Percentiles rank a stretch among this genome's conserved stretches.
phyloP scores from a whole-genome alignment of 768 basidiomycete genomes.

The Lactifluus pinguis region DNA sequence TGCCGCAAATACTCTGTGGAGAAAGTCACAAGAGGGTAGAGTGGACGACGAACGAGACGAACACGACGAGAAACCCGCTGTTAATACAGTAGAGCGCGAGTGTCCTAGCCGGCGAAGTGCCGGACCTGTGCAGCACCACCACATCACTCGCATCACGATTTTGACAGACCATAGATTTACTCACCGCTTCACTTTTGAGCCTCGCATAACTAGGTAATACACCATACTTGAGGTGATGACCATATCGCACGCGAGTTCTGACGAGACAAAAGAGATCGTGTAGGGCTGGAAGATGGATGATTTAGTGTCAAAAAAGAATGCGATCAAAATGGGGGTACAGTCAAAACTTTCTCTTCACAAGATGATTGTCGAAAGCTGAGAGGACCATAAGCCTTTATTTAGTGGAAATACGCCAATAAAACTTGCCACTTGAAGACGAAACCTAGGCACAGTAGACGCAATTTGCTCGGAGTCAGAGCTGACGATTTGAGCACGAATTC shows the following conservation, averaged over 20 bases:
- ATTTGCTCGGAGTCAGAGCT: neutral
- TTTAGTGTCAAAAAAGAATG: neutral
- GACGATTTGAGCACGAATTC: neutral
- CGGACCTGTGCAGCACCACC: neutral
- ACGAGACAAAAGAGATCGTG: neutral
- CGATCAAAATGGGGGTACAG: neutral
- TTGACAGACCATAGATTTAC: neutral
- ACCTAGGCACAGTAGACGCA: neutral
- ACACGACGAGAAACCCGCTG: slow-evolving; percentile 1
- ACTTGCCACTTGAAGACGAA: neutral
- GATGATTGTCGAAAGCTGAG: neutral
- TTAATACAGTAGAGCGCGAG: neutral
- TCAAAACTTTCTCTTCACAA: neutral
- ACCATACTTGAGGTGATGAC: slow-evolving; percentile 1
- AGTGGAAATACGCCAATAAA: neutral
- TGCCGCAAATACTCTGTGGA: neutral
- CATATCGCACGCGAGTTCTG: neutral
- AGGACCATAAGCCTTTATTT: neutral
- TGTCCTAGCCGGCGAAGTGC: neutral
- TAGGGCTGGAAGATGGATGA: neutral
- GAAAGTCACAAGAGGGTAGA: neutral
- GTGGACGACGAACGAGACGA: neutral
- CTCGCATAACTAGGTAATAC: neutral
- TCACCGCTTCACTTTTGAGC: neutral
- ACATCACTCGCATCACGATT: neutral